phyloP scores from a whole-genome alignment of 371 early-diverging fungal genomes.

The Mucor racemosus region DNA sequence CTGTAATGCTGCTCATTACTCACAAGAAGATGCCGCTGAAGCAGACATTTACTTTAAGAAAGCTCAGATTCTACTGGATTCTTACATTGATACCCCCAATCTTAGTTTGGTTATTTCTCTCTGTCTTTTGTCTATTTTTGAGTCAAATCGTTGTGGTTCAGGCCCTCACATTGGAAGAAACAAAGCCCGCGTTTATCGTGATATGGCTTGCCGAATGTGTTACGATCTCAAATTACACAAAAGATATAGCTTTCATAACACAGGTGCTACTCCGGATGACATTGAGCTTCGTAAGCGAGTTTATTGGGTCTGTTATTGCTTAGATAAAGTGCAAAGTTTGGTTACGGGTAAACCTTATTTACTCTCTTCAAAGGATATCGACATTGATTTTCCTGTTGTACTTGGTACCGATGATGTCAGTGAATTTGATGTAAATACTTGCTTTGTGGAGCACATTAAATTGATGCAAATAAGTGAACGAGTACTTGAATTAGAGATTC shows the following conservation, averaged over 20 bases:
- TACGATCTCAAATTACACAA: slow-evolving; percentile 33
- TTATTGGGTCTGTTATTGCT: slow-evolving; percentile 39
- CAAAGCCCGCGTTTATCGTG: slow-evolving; percentile 24
- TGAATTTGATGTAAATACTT: slow-evolving; percentile 33
- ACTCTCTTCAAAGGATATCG: slow-evolving; percentile 23
- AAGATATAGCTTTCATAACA: slow-evolving; percentile 18
- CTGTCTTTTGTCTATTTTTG: slow-evolving; percentile 30
- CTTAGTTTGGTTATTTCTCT: slow-evolving; percentile 36
- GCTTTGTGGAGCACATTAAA: slow-evolving; percentile 36
- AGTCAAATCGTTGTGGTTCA: slow-evolving; percentile 20
- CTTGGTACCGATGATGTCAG: slow-evolving; percentile 29
- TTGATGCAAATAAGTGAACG: slow-evolving; percentile 36
- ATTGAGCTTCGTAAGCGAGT: slow-evolving; percentile 29
- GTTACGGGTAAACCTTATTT: slow-evolving; percentile 27
- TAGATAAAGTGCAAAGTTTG: slow-evolving; percentile 34
- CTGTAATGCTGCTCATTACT: slow-evolving; percentile 36
- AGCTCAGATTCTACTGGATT: slow-evolving; percentile 29
- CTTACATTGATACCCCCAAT: slow-evolving; percentile 24
- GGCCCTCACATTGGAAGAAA: slow-evolving; percentile 12
- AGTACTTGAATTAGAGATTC: slow-evolving; percentile 22
- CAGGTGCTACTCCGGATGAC: slow-evolving; percentile 21
- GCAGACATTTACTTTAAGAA: slow-evolving; percentile 31
- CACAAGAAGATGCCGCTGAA: slow-evolving; percentile 18
- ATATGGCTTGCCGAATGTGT: slow-evolving; percentile 42
- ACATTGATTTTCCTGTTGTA: slow-evolving; percentile 33